A percentile compares a stretch with the other conserved stretches of the same genome.
Evolutionary conservation across 2,329 filamentous ascomycete genomes (phyloP).

Genomic region (Exophiala calicioides): DNA sequence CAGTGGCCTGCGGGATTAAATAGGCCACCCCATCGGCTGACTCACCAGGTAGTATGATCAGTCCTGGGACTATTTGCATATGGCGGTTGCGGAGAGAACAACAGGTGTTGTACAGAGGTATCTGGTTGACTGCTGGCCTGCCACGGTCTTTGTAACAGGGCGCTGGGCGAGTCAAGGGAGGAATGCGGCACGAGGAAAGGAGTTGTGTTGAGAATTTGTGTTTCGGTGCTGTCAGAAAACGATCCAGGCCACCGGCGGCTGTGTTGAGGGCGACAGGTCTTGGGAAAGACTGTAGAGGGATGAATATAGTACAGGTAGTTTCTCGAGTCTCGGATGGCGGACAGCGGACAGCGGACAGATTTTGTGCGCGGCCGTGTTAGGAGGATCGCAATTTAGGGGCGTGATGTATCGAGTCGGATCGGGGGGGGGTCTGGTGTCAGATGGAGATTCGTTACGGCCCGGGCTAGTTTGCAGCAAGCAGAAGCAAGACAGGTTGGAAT

Average conservation of each 20-base stretch:
- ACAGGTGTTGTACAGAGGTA: conserved; percentile 21
- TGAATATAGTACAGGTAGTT: conserved; percentile 23
- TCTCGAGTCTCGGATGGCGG: conserved; percentile 25
- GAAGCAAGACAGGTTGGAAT: conserved; percentile 13
- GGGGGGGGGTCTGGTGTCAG: conserved; percentile 8
- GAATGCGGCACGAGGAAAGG: conserved; percentile 24
- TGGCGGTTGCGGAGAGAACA: conserved; percentile 3
- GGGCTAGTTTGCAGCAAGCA: conserved; percentile 14
- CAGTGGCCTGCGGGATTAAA: conserved; percentile 14
- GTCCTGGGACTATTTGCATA: conserved; percentile 17
- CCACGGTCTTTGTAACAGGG: conserved; percentile 17
- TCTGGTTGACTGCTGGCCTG: conserved; percentile 18
- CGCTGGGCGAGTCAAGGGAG: conserved; percentile 24
- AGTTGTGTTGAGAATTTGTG: conserved; percentile 28
- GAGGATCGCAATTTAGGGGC: conserved; percentile 8
- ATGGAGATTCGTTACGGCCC: conserved; percentile 14
- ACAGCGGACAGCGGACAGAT: conserved; percentile 25
- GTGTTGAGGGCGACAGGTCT: conserved; percentile 18
- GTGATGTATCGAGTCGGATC: conserved; percentile 19
- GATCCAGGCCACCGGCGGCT: conserved; percentile 13
- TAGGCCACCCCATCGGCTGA: conserved; percentile 20
- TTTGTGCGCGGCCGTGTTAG: conserved; percentile 21
- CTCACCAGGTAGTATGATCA: conserved; percentile 19
- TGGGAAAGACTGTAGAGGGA: conserved; percentile 5
- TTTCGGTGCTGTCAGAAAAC: conserved; percentile 24